phyloP scores from a whole-genome alignment of 805 yeast genomes.

The Lipomyces lipofer region DNA sequence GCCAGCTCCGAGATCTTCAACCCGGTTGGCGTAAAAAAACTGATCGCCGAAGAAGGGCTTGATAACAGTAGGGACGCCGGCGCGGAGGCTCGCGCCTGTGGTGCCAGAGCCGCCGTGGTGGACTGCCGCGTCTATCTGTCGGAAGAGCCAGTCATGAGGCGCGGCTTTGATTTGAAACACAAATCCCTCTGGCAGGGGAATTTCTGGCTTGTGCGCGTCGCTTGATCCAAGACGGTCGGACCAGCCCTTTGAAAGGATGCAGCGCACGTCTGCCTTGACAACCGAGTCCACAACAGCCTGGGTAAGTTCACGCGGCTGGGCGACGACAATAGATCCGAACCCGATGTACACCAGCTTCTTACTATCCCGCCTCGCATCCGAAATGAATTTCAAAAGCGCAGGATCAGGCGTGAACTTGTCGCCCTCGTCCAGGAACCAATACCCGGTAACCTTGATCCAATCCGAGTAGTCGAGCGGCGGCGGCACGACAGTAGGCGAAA shows the following conservation, averaged over 20 bases:
- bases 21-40: slow-evolving; percentile 82
- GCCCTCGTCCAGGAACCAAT: slow-evolving; percentile 85
- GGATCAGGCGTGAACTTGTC: slow-evolving; percentile 60
- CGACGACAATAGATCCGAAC: slow-evolving; percentile 91
- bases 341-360: slow-evolving; percentile 88
- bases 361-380: slow-evolving; percentile 55
- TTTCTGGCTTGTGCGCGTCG: slow-evolving; percentile 43
- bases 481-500: slow-evolving; percentile 85
- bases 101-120: slow-evolving; percentile 98
- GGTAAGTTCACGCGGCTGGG: slow-evolving; percentile 76
- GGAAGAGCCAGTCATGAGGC: slow-evolving; percentile 95
- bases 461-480: slow-evolving; percentile 92
- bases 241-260: slow-evolving; percentile 94
- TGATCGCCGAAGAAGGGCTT: slow-evolving; percentile 98
- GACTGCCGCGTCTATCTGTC: slow-evolving; percentile 86
- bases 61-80: slow-evolving; percentile 85
- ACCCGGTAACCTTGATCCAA: slow-evolving; percentile 95
- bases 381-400: slow-evolving; percentile 59
- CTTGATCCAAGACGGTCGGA: slow-evolving; percentile 63
- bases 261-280: slow-evolving; percentile 72
- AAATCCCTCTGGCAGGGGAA: slow-evolving; percentile 59
- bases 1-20: slow-evolving; percentile 89
- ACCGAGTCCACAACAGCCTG: slow-evolving; percentile 79
- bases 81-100: slow-evolving; percentile 85
- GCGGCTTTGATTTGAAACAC: slow-evolving; percentile 69